Evolutionary conservation across 2,329 filamentous ascomycete genomes (phyloP), one percentile per base, ranked within the genome.

Genomic region (Arthrobotrys pseudoclavata): DNA sequence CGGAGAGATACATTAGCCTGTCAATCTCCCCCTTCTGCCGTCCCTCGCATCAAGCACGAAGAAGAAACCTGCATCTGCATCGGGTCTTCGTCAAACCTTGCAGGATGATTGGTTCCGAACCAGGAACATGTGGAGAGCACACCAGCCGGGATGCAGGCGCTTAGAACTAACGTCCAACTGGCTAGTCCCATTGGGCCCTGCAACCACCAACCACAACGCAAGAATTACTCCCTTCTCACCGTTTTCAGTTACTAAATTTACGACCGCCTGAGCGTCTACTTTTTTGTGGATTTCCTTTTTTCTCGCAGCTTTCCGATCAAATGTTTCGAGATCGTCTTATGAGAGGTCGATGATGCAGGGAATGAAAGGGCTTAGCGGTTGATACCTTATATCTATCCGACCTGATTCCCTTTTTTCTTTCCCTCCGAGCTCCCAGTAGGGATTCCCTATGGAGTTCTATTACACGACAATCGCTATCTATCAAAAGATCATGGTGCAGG

Each of bases 171-270:
- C 52, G 67, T 77, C 70, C 62, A 63, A 66, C 67, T 66, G 67
- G 60, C 55, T 50, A 61, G 47, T 55, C 60, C 52, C 45, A 64
- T 69, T 61, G 57, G 64, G 22, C 31, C 40, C 26, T 69, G 53
- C 53, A 26, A 22, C 47, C 67, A 77, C 74, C 74, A 77, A 77
- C 74, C 67, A 71, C 74, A 77, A 77, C 74, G 74, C 74, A 71
- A 71, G 74, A 70, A 77, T 71, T 71, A 48, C 74, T 61, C 74
- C 74, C 64, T 77, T 42, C 53, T n/a, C 67, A 40, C 74, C 74
- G 64, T 77, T 77, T 77, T 77, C 53, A 67, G 74, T 77, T 77
- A 62, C 74, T 77, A 77, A 62, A 77, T 71, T 77, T 77, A 77
- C 66, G 26, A 70, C 37, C 53, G n/a, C 63, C 48, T 24, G 53